Base-by-base conservation (phyloP, 169 alveolate genomes). In the Plasmodium inui region DNA sequence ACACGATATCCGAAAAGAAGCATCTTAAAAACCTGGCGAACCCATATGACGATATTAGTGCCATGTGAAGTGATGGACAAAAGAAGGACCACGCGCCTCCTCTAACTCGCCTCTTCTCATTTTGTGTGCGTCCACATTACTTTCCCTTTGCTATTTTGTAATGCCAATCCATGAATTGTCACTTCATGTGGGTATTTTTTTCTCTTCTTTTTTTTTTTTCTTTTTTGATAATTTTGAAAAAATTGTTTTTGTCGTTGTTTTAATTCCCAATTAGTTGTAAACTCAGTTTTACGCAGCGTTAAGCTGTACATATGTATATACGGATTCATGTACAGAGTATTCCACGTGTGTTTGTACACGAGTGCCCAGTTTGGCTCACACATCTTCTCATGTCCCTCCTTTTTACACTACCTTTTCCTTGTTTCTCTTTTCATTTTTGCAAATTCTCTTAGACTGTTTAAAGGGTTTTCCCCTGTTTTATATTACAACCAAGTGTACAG, bases 31-130 rank as follows among this genome's bases (percentile, higher is more conserved):
- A 57, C 4, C 55, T 88, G 57, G 82, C 57, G 37, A 88, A 88
- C 19, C 94, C 94, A 79, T 88, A 88, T 88, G 94, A 88, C 76
- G 94, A 88, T 67, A 88, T 88, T 61, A 88, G 94, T 61, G 94
- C 94, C 17, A 55, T 88, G 50, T 88, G 84, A 88, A 57, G 67
- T 3, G 50, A 26, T n/a, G 19, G n/a, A 50, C 61, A 17, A 14
- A 67, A 67, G 14, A 10, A 67, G 30, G 71, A 55, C 0, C 30
- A 67, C 76, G 39, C 41, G 12, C n/a, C 37, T 2, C 10, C n/a
- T 28, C 14, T 26, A 9, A 26, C 17, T 67, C 37, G 14, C n/a
- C 76, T 67, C 30, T 67, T 67, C n/a, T 3, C 76, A 67, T 28
- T 28, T 67, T 67, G n/a, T 67, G 76, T 22, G 14, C 76, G 8